Base-by-base conservation (phyloP, 306 rosid species). In the Casuarina glauca region DNA sequence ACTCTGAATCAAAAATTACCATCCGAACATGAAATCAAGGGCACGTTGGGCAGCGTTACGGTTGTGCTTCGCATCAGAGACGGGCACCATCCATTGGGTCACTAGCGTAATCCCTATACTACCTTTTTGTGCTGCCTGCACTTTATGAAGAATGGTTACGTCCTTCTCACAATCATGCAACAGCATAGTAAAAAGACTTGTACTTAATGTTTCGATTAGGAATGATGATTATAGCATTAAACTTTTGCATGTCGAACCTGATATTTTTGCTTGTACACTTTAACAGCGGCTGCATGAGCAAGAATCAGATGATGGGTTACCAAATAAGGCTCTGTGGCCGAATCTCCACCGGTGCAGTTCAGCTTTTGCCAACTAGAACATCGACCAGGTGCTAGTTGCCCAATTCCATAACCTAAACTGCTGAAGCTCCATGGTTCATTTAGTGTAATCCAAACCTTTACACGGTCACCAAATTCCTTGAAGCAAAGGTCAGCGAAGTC, bases 1-100 rank as follows among this genome's bases (percentile, higher is more conserved):
- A 20, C 0, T 20, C 26, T 0, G 6, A 8, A 19, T 35, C 12
- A 58, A 6, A 4, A 62, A 76, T 69, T 86, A 92, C 96, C 93
- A 92, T 53, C 97, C 97, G 74, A 84, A 77, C 82, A 86, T 76
- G 82, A 92, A 92, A 82, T 92, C 96, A 73, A 90, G 80, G 50
- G 87, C 89, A 46, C 88, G 80, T 5, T 4, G 75, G 8, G 95
- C 95, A 60, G 97, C 93, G 1, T 82, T 73, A 5, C 38, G 64
- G 45, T 92, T 75, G 10, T 79, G 69, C 70, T 69, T 75, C 43
- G 66, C 50, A 38, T 86, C 6, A 4, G 90, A 83, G 44, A 64
- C 43, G 0, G 96, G 91, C 71, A 88, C 89, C 58, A 64, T 58
- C 96, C 96, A 92, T 16, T 81, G 58, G 11, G 83, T 49, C 13